Percentiles rank a stretch among this genome's conserved stretches.
Conservation (phyloP, 495 filamentous ascomycete species). For the Podospora bellae-mahoneyi region DNA sequence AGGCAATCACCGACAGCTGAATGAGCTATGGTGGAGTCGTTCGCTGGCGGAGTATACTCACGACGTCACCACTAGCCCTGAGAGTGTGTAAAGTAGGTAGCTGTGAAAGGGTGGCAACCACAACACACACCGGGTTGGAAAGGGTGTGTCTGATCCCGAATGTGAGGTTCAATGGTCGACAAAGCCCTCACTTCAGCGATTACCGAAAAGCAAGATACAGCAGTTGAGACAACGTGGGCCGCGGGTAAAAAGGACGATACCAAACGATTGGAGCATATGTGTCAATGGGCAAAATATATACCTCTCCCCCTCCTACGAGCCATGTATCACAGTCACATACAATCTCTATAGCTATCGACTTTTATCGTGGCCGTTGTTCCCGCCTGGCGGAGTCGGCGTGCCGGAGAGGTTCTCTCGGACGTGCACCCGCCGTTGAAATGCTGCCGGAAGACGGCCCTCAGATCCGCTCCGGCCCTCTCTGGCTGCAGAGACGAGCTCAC, state of each 20-base stretch:
- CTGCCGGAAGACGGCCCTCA: constrained; percentile 30
- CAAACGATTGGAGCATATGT: background rate
- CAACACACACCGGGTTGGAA: background rate
- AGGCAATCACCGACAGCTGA: background rate
- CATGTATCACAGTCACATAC: background rate
- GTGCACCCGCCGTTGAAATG: background rate
- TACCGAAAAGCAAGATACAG: background rate
- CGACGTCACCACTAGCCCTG: too few species aligned
- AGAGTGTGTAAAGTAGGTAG: too few species aligned
- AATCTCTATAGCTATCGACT: background rate
- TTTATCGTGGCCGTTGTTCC: background rate
- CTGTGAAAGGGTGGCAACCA: background rate
- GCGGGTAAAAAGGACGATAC: background rate
- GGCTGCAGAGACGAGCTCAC: background rate
- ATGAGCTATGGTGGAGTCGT: background rate
- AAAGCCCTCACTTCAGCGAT: background rate
- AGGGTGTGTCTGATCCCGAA: background rate
- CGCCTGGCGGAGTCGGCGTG: background rate
- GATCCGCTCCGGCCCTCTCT: constrained; percentile 22
- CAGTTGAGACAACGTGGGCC: background rate
- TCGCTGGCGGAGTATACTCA: background rate
- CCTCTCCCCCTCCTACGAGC: background rate
- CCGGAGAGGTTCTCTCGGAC: background rate
- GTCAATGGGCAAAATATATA: background rate
- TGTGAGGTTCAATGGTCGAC: background rate